Percentiles rank a stretch among this genome's conserved stretches.
Evolutionary conservation across 1,139 yeast species (phyloP).

Genomic region (Hyphopichia pseudoburtonii): DNA sequence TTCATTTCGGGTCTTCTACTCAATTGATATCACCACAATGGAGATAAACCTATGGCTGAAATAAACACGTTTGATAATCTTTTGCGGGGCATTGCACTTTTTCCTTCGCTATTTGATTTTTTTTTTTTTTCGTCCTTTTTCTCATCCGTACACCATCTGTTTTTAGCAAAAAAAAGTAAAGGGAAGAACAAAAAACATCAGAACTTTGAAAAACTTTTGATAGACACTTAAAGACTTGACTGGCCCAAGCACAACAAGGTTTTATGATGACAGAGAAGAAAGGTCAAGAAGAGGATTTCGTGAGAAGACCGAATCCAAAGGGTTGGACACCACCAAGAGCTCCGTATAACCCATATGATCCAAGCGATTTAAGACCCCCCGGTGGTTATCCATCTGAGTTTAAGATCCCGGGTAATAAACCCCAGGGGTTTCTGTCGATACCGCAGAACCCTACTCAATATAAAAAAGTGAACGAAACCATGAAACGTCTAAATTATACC

Average conservation of each 20-base stretch:
- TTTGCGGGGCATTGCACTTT: too few relatives aligned
- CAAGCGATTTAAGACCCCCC: constrained; percentile 73
- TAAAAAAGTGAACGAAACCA: constrained; percentile 67
- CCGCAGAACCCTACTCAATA: constrained; percentile 72
- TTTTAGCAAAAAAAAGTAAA: too few relatives aligned
- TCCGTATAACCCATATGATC: constrained; percentile 84
- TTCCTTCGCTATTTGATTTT: background rate
- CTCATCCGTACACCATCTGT: too few relatives aligned
- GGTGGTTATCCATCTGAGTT: constrained; percentile 85
- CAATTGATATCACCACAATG: too few relatives aligned
- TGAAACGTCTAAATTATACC: constrained; percentile 71
- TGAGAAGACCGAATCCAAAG: constrained; percentile 72
- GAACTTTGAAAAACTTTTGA: too few relatives aligned
- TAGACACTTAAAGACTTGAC: too few relatives aligned
- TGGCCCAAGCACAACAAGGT: too few relatives aligned
- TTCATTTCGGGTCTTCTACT: constrained; percentile 5
- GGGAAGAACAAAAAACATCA: too few relatives aligned
- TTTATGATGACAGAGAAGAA: constrained; percentile 1
- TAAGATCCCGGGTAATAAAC: constrained; percentile 53
- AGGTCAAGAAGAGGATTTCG: constrained; percentile 10
- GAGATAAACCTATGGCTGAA: too few relatives aligned
- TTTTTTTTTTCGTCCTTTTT: background rate
- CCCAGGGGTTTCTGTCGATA: constrained; percentile 56
- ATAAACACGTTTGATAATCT: too few relatives aligned
- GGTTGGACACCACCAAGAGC: constrained; percentile 85